Percentiles rank a stretch among this genome's conserved stretches.
Evolutionary conservation across 305 asterid genomes (phyloP).

Genomic region (Solanum chacoense): DNA sequence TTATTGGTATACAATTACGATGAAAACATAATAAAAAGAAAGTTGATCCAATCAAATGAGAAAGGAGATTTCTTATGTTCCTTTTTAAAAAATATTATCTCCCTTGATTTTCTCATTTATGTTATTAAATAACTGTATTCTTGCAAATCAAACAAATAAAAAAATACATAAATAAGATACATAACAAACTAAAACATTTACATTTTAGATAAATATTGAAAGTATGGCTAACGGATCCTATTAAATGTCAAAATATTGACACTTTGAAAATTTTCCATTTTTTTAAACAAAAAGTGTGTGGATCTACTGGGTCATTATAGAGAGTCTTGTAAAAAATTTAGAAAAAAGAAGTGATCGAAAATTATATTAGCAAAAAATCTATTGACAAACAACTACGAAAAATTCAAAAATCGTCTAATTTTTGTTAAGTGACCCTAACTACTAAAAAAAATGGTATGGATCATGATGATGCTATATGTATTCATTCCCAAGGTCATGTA

Average conservation of each 20-base stretch:
- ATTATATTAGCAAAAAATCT: background rate
- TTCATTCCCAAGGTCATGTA: background rate
- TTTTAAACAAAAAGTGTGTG: background rate
- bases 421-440: background rate
- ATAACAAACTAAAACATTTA: background rate
- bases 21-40: background rate
- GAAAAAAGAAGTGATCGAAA: background rate
- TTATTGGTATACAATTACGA: background rate
- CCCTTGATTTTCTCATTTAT: background rate
- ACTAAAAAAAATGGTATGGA: background rate
- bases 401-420: background rate
- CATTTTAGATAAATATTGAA: background rate
- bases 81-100: background rate
- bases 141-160: background rate
- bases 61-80: background rate
- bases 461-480: background rate
- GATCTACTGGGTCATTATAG: background rate
- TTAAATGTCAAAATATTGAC: background rate
- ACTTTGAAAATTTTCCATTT: background rate
- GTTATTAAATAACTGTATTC: background rate
- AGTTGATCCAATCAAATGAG: background rate
- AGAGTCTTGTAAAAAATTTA: background rate
- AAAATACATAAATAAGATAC: too few species aligned
- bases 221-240: too few species aligned
- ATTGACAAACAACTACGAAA: background rate